phyloP scores from a whole-genome alignment of 805 yeast genomes.

The Scheffersomyces lignosus region DNA sequence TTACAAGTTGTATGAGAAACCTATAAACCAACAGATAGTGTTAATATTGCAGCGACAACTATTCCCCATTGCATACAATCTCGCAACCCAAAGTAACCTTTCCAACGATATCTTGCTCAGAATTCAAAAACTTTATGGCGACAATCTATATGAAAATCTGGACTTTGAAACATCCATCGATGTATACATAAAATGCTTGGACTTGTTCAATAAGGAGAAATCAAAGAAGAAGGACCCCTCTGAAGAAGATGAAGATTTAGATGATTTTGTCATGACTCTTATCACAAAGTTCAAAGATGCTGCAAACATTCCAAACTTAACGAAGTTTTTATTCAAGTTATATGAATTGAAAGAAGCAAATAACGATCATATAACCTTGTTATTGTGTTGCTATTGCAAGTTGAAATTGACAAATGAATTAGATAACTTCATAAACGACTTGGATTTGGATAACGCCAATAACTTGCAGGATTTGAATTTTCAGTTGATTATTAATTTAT shows the following conservation, averaged over 20 bases:
- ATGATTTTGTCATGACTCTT: conserved; percentile 61
- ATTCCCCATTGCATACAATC: conserved; percentile 67
- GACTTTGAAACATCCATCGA: conserved; percentile 68
- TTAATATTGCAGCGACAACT: conserved; percentile 68
- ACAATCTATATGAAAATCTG: conserved; percentile 64
- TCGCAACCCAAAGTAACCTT: conserved; percentile 49
- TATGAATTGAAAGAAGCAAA: conserved; percentile 56
- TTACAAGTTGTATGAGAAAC: conserved; percentile 65
- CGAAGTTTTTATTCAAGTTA: conserved; percentile 62
- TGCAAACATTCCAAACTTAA: conserved; percentile 63
- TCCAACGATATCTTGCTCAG: conserved; percentile 28
- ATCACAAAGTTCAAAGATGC: conserved; percentile 79
- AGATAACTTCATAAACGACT: conserved; percentile 49
- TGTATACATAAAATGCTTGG: conserved; percentile 59
- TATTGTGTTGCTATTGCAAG: conserved; percentile 79
- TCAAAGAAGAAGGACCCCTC: conserved; percentile 10
- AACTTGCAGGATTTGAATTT: conserved; percentile 55
- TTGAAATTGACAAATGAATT: conserved; percentile 62
- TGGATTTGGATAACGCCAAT: conserved; percentile 24
- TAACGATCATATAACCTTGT: conserved; percentile 79
- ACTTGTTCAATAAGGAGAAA: conserved; percentile 13
- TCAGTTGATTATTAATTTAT: conserved; percentile 62
- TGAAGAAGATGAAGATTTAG: conserved; percentile 25
- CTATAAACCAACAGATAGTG: conserved; percentile 65
- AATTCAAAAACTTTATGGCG: conserved; percentile 57